Percentiles rank a stretch among this genome's conserved stretches.
Conservation (phyloP, 202 grass and related monocot genomes). For the Eragrostis tef region DNA sequence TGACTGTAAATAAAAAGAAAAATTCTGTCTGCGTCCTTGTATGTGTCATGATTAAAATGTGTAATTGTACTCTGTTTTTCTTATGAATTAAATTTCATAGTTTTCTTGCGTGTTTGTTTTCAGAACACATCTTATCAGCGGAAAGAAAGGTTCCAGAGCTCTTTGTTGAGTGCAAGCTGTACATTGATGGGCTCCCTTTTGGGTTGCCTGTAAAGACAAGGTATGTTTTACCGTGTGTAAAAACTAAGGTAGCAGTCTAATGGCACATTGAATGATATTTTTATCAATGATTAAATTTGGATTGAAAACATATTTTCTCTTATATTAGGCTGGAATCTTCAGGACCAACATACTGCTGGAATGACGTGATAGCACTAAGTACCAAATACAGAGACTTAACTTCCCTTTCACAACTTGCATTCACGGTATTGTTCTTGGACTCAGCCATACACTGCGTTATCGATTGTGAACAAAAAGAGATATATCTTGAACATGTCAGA, state of each 20-base stretch:
- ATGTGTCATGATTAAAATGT: not conserved
- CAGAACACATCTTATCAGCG: conserved; percentile 40
- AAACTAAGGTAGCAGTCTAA: not conserved
- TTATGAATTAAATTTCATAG: conserved; percentile 2
- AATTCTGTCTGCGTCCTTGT: not conserved
- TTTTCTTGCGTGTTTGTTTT: not conserved
- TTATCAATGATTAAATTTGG: not conserved
- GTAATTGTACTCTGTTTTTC: not conserved
- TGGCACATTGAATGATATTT: not conserved
- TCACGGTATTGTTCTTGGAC: conserved; percentile 60
- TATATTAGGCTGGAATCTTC: conserved; percentile 68
- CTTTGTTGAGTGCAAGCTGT: conserved; percentile 75
- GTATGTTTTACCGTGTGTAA: conserved; percentile 23
- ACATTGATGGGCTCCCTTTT: conserved; percentile 70
- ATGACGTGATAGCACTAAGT: conserved; percentile 79
- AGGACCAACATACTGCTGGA: conserved; percentile 72
- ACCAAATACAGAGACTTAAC: conserved; percentile 95
- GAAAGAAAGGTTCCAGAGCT: conserved; percentile 56
- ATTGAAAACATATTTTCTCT: not conserved
- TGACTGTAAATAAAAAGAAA: not conserved
- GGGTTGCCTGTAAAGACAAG: conserved; percentile 67
- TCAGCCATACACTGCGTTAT: not conserved
- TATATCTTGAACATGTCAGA: not conserved
- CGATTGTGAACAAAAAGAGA: not conserved
- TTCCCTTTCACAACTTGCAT: conserved; percentile 80